These are phyloP conservation scores for Mortierella sp. DNA, from an alignment of 371 early-diverging fungal species.

Conservation along the genomic window DNA sequence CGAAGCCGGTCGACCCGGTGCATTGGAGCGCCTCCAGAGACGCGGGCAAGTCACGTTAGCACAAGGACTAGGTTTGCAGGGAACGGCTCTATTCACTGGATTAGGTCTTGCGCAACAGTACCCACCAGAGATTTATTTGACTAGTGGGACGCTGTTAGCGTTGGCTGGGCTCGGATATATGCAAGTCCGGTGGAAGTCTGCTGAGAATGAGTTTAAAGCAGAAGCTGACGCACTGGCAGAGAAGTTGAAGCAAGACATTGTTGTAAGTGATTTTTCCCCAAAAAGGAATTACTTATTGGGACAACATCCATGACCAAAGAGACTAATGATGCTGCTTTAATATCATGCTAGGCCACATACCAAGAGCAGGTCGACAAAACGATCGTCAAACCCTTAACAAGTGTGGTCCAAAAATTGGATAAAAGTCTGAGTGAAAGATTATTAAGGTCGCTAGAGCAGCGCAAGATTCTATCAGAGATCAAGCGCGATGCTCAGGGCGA, in stretches of 20 bases:
- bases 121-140: constrained; percentile 52
- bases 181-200: constrained; percentile 55
- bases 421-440: constrained; percentile 42
- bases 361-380: constrained; percentile 51
- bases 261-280: constrained; percentile 21
- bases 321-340: not conserved
- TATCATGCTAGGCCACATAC: constrained; percentile 28
- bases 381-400: constrained; percentile 41
- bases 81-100: constrained; percentile 41
- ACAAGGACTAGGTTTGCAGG: constrained; percentile 48
- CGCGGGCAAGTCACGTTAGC: constrained; percentile 49
- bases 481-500: constrained; percentile 42
- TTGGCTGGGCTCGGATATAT: constrained; percentile 49
- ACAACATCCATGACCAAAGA: not conserved
- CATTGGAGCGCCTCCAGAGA: constrained; percentile 49
- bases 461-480: constrained; percentile 37
- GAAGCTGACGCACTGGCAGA: constrained; percentile 43
- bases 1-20: constrained; percentile 26
- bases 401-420: constrained; percentile 41
- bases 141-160: constrained; percentile 37
- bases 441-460: constrained; percentile 45
- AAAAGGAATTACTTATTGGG: not conserved
- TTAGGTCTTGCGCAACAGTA: constrained; percentile 50
- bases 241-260: constrained; percentile 48
- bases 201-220: constrained; percentile 49